Evolutionary conservation across 2,329 filamentous ascomycete genomes (phyloP).

Genomic region (Ophiostoma novo-ulmi): DNA sequence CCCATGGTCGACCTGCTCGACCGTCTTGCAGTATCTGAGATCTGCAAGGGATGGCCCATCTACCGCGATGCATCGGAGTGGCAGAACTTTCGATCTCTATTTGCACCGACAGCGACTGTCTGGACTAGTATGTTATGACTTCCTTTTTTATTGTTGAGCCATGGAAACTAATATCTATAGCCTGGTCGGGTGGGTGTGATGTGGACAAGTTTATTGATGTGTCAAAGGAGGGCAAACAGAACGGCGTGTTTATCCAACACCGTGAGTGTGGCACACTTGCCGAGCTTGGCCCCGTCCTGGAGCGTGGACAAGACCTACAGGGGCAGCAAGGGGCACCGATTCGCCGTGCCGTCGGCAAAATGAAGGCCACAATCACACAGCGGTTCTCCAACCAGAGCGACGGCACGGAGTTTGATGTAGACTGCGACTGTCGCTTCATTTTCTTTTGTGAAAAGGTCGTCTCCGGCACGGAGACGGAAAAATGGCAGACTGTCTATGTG

Average conservation of each 20-base stretch:
- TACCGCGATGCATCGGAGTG: constrained; percentile 51
- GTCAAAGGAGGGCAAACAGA: constrained; percentile 47
- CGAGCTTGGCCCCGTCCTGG: constrained; percentile 28
- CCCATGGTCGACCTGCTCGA: constrained; percentile 39
- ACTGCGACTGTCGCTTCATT: constrained; percentile 48
- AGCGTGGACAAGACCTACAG: constrained; percentile 27
- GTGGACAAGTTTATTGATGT: constrained; percentile 46
- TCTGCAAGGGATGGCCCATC: constrained; percentile 52
- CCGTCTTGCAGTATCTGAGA: constrained; percentile 44
- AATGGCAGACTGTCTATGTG: constrained; percentile 43
- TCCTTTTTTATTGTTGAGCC: neutral
- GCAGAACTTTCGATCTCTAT: constrained; percentile 47
- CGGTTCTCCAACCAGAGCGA: constrained; percentile 37
- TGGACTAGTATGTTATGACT: constrained; percentile 44
- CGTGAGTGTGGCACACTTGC: constrained; percentile 38
- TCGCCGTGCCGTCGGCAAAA: constrained; percentile 44
- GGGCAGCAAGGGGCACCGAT: constrained; percentile 25
- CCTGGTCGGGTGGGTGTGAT: constrained; percentile 42
- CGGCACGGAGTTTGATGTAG: constrained; percentile 42
- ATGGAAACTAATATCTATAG: constrained; percentile 25
- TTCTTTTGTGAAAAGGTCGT: constrained; percentile 41
- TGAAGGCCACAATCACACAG: constrained; percentile 46
- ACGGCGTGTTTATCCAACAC: constrained; percentile 54
- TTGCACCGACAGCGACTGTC: constrained; percentile 43
- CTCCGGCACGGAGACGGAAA: neutral